phyloP scores from a whole-genome alignment of 768 basidiomycete species.

The Clathrus columnatus region DNA sequence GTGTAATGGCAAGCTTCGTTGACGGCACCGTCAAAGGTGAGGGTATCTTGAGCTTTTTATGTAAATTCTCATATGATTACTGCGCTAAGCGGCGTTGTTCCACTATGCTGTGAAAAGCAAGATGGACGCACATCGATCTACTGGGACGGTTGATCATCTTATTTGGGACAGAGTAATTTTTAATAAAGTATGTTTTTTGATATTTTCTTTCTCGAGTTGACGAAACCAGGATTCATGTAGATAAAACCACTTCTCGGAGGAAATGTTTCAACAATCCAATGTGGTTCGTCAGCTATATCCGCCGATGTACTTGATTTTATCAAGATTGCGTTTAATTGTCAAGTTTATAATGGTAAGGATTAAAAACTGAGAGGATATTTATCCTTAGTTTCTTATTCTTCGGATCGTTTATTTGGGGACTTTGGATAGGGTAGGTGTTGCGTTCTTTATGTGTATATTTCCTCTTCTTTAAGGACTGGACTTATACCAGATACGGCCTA shows the following conservation, averaged over 20 bases:
- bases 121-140: conserved; percentile 54
- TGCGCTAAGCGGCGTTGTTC: conserved; percentile 59
- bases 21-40: conserved; percentile 19
- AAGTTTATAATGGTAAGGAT: conserved; percentile 63
- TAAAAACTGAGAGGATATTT: no score
- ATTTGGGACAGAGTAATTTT: conserved; percentile 91
- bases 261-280: conserved; percentile 51
- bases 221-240: conserved; percentile 27
- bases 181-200: conserved; percentile 59
- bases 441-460: no score
- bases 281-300: conserved; percentile 87
- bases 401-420: no score
- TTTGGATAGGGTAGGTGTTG: no score
- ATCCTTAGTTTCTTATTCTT: no score
- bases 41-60: not conserved
- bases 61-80: not conserved
- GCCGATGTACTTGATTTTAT: conserved; percentile 83
- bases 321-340: conserved; percentile 68
- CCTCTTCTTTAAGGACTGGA: not conserved
- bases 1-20: conserved; percentile 61
- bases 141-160: conserved; percentile 63
- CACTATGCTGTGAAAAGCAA: conserved; percentile 72
- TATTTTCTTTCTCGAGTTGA: not conserved
- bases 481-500: conserved; percentile 60
- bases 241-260: conserved; percentile 81